phyloP scores from a whole-genome alignment of 805 yeast species.

The Teunomyces pallodes region DNA sequence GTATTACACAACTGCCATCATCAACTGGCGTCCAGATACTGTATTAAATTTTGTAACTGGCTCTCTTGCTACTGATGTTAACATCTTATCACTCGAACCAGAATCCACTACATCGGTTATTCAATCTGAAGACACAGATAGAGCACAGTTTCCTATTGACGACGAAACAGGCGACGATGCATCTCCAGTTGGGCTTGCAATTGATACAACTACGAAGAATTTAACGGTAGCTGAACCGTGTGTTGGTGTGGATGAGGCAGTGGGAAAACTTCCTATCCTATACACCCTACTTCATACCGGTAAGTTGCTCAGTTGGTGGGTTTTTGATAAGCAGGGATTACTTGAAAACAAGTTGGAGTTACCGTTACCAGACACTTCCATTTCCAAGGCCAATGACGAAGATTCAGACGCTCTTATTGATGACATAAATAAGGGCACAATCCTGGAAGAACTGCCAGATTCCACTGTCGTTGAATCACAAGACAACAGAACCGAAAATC shows the following conservation, averaged over 20 bases:
- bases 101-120: slow-evolving; percentile 26
- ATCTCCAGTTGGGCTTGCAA: slow-evolving; percentile 64
- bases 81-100: slow-evolving; percentile 1
- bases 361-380: neutral
- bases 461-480: neutral
- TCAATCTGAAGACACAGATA: slow-evolving; percentile 58
- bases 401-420: neutral
- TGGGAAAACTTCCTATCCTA: slow-evolving; percentile 60
- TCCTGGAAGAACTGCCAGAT: neutral
- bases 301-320: slow-evolving; percentile 58
- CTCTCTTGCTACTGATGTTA: slow-evolving; percentile 55
- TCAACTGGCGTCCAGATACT: slow-evolving; percentile 36
- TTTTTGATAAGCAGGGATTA: slow-evolving; percentile 56
- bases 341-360: slow-evolving; percentile 28
- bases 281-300: slow-evolving; percentile 66
- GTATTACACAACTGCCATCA: slow-evolving; percentile 41
- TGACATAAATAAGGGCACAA: neutral
- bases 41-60: slow-evolving; percentile 48
- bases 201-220: slow-evolving; percentile 53
- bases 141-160: slow-evolving; percentile 73
- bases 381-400: neutral
- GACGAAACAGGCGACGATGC: slow-evolving; percentile 65
- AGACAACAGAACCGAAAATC: neutral
- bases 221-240: slow-evolving; percentile 50
- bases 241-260: slow-evolving; percentile 53